Conservation (phyloP, 2,329 filamentous ascomycete genomes). For the Cladosporium sp. region DNA sequence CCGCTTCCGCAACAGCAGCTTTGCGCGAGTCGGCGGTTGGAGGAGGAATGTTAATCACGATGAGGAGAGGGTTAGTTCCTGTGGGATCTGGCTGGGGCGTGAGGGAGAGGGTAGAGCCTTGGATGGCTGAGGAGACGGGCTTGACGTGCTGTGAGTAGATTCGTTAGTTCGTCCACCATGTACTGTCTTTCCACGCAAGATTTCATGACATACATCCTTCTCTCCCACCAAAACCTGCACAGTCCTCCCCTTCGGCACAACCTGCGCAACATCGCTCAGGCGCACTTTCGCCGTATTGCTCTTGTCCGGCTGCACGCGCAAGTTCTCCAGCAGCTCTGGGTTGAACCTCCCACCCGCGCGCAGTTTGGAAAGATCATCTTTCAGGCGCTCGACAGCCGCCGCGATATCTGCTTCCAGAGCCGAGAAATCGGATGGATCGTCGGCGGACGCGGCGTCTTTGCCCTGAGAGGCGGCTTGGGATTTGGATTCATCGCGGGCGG, state of each 20-base stretch:
- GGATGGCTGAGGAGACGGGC: constrained; percentile 55
- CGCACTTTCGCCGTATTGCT: constrained; percentile 47
- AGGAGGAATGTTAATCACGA: constrained; percentile 57
- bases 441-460: constrained; percentile 24
- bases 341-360: constrained; percentile 64
- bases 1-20: constrained; percentile 29
- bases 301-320: constrained; percentile 61
- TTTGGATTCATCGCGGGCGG: constrained; percentile 40
- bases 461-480: constrained; percentile 11
- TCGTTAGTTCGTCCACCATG: not conserved
- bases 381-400: constrained; percentile 56
- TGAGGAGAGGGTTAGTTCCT: constrained; percentile 49
- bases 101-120: constrained; percentile 51
- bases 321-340: constrained; percentile 59
- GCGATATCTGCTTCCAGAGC: constrained; percentile 58
- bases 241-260: constrained; percentile 63
- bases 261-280: constrained; percentile 65
- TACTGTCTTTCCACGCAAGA: not conserved
- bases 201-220: constrained; percentile 44
- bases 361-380: constrained; percentile 62
- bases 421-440: constrained; percentile 63
- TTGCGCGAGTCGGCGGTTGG: constrained; percentile 56
- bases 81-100: constrained; percentile 53
- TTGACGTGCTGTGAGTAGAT: constrained; percentile 50
- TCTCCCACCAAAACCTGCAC: constrained; percentile 65